phyloP scores from a whole-genome alignment of 2,329 filamentous ascomycete species.

The Ophiocordyceps camponoti-floridani region DNA sequence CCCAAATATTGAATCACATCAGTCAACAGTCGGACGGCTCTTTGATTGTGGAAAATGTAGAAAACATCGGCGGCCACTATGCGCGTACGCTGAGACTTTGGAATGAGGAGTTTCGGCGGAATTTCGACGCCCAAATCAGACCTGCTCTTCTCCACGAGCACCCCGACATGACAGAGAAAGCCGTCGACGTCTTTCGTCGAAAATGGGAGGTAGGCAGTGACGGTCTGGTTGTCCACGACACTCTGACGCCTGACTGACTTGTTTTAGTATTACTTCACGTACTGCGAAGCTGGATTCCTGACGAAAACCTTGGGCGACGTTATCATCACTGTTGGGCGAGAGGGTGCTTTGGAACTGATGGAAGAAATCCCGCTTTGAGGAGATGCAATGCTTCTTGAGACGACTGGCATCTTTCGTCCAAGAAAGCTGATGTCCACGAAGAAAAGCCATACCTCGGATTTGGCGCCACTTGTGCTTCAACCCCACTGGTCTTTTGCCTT shows the following conservation, averaged over 20 bases:
- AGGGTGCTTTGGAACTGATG: slow-evolving; percentile 49
- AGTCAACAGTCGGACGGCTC: slow-evolving; percentile 39
- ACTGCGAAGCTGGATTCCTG: slow-evolving; percentile 56
- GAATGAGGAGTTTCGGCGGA: slow-evolving; percentile 45
- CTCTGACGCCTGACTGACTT: neutral
- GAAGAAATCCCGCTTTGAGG: slow-evolving; percentile 45
- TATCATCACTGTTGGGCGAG: slow-evolving; percentile 51
- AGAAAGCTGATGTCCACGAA: neutral
- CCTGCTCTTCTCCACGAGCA: slow-evolving; percentile 42
- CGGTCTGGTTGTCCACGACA: neutral
- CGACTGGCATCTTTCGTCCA: neutral
- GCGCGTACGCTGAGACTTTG: slow-evolving; percentile 50
- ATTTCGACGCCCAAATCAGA: slow-evolving; percentile 42
- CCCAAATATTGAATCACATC: slow-evolving; percentile 40
- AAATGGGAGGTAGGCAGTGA: slow-evolving; percentile 48
- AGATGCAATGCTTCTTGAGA: slow-evolving; percentile 14
- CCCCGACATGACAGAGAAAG: slow-evolving; percentile 37
- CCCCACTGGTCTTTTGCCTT: neutral
- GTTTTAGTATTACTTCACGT: slow-evolving; percentile 51
- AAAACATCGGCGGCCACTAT: slow-evolving; percentile 62
- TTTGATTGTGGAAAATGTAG: slow-evolving; percentile 46
- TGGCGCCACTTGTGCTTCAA: neutral
- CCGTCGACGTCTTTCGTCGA: slow-evolving; percentile 46
- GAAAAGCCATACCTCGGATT: neutral
- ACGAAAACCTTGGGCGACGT: slow-evolving; percentile 57